These are phyloP conservation scores for Xylariaceae sp. DNA, from an alignment of 2,329 filamentous ascomycete species.

Conservation along the genomic window DNA sequence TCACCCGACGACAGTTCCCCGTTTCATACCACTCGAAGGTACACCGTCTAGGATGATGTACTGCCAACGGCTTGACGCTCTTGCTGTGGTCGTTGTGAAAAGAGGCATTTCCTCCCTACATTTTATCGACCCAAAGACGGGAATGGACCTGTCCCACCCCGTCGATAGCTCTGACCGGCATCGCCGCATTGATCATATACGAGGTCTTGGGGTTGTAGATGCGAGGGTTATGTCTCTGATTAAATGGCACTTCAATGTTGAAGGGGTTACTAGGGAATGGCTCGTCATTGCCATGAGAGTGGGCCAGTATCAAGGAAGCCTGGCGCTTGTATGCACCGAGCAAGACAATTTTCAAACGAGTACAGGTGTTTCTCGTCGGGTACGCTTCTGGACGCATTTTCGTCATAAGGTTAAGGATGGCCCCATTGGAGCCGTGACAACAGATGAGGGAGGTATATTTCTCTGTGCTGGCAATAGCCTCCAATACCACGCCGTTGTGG, in stretches of 20 bases:
- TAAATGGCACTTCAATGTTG: slow-evolving; percentile 59
- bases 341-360: slow-evolving; percentile 13
- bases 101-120: slow-evolving; percentile 43
- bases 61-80: slow-evolving; percentile 47
- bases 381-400: slow-evolving; percentile 49
- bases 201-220: slow-evolving; percentile 50
- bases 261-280: slow-evolving; percentile 56
- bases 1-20: slow-evolving; percentile 26
- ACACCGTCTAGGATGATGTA: slow-evolving; percentile 51
- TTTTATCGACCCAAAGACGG: slow-evolving; percentile 55
- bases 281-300: slow-evolving; percentile 53
- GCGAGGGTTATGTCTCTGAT: slow-evolving; percentile 58
- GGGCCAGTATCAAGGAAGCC: slow-evolving; percentile 37
- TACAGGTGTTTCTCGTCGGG: slow-evolving; percentile 25
- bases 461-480: slow-evolving; percentile 50
- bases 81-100: slow-evolving; percentile 47
- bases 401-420: slow-evolving; percentile 40
- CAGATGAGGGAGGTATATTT: slow-evolving; percentile 52
- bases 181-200: slow-evolving; percentile 42
- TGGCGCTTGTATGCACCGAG: slow-evolving; percentile 53
- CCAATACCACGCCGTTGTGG: slow-evolving; percentile 53
- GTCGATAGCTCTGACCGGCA: slow-evolving; percentile 27
- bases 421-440: slow-evolving; percentile 53
- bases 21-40: slow-evolving; percentile 28
- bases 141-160: slow-evolving; percentile 45